A percentile compares a stretch with the other conserved stretches of the same genome.
phyloP scores from a whole-genome alignment of 2,329 filamentous ascomycete species.

The Dactylellina haptotyla region DNA sequence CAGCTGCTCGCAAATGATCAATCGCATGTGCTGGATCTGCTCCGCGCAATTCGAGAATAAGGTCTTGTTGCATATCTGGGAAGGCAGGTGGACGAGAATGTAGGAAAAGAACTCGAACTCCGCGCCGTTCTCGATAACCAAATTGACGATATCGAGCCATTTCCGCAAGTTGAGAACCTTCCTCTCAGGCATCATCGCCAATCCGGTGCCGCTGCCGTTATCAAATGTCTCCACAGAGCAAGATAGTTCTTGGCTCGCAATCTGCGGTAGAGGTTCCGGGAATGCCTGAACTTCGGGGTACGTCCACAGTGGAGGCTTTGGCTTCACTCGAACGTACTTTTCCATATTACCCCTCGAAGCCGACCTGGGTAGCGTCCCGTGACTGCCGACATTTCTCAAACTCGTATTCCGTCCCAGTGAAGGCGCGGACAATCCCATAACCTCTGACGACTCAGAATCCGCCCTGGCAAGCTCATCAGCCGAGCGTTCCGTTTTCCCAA shows the following conservation, averaged over 20 bases:
- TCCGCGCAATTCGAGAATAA: conserved; percentile 79
- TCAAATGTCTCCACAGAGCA: conserved; percentile 63
- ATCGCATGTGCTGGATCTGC: conserved; percentile 79
- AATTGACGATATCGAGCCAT: conserved; percentile 81
- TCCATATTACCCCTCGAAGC: conserved; percentile 60
- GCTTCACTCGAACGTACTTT: conserved; percentile 60
- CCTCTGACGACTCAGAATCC: conserved; percentile 51
- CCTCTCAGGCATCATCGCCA: conserved; percentile 59
- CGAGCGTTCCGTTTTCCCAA: conserved; percentile 72
- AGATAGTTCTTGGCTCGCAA: conserved; percentile 66
- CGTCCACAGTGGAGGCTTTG: conserved; percentile 67
- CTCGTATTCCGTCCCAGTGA: conserved; percentile 38
- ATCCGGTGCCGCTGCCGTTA: conserved; percentile 33
- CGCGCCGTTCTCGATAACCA: conserved; percentile 75
- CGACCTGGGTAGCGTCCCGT: conserved; percentile 56
- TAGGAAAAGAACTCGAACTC: conserved; percentile 96
- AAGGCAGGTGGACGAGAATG: conserved; percentile 82
- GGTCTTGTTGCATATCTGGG: conserved; percentile 88
- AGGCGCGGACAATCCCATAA: conserved; percentile 26
- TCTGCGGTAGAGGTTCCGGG: conserved; percentile 66
- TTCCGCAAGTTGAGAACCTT: conserved; percentile 69
- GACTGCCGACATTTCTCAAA: conserved; percentile 50
- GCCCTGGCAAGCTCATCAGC: conserved; percentile 60
- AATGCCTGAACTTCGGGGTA: conserved; percentile 67
- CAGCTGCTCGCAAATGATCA: conserved; percentile 82